Conservation (phyloP, 2,329 filamentous ascomycete species). For the Parastagonospora avenae region DNA sequence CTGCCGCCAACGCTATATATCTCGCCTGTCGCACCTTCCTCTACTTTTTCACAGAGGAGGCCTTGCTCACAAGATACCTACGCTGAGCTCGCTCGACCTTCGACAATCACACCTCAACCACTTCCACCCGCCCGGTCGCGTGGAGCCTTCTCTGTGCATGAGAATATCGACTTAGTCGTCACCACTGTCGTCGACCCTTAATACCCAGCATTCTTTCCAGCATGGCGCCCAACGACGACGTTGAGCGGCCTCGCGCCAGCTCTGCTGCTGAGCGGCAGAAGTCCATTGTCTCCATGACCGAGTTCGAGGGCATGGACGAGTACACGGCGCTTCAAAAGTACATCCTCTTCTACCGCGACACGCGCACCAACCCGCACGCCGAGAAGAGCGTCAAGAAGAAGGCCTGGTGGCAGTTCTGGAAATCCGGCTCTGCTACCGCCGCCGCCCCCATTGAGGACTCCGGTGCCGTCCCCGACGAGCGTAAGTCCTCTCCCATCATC, state of each 20-base stretch:
- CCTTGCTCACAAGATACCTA: conserved; percentile 32
- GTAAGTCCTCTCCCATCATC: conserved; percentile 19
- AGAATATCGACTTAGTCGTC: conserved; percentile 13
- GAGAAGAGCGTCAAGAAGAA: conserved; percentile 55
- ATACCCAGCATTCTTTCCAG: conserved; percentile 22
- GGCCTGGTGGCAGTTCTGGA: conserved; percentile 66
- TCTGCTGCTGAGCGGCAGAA: conserved; percentile 39
- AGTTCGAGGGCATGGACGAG: conserved; percentile 61
- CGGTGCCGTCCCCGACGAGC: conserved; percentile 62
- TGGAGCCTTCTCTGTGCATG: conserved; percentile 37
- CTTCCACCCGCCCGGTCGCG: conserved; percentile 19
- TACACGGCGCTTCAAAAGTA: conserved; percentile 70
- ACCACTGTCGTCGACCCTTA: conserved; percentile 12
- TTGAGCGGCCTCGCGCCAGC: conserved; percentile 41
- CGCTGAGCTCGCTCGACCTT: conserved; percentile 34
- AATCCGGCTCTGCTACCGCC: conserved; percentile 37
- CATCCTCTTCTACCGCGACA: conserved; percentile 69
- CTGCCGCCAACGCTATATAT: conserved; percentile 24
- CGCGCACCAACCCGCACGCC: conserved; percentile 55
- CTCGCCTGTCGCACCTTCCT: conserved; percentile 26
- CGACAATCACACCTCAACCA: conserved; percentile 17
- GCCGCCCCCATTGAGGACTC: conserved; percentile 40
- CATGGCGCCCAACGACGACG: conserved; percentile 39
- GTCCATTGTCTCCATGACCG: conserved; percentile 42
- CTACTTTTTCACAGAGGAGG: conserved; percentile 33